A percentile compares a stretch with the other conserved stretches of the same genome.
Evolutionary conservation across 176 grass and related monocot genomes (phyloP).

Genomic region (Aegilops bicornis): DNA sequence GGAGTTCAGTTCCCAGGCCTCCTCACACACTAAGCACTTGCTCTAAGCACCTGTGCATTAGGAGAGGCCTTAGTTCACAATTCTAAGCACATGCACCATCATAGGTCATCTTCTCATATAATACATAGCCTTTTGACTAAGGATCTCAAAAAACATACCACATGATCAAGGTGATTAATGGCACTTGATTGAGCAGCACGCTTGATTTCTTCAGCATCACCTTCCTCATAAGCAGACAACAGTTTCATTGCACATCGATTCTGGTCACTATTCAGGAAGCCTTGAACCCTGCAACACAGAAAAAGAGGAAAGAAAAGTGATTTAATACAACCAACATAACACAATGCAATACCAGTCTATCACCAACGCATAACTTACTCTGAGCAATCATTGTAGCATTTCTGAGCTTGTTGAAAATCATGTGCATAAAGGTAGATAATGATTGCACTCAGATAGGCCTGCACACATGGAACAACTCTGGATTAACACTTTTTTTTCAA

Average conservation of each 20-base stretch:
- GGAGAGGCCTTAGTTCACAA: background rate
- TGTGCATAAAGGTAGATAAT: conserved; percentile 90
- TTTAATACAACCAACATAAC: background rate
- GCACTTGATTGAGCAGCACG: conserved; percentile 56
- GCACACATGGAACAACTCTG: conserved; percentile 30
- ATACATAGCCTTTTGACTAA: background rate
- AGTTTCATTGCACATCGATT: conserved; percentile 77
- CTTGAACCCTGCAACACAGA: conserved; percentile 67
- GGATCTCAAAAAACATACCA: conserved; percentile 48
- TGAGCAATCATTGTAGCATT: conserved; percentile 99
- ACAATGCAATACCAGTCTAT: background rate
- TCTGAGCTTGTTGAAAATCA: conserved; percentile 98
- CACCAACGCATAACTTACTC: conserved; percentile 54
- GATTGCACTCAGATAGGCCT: conserved; percentile 96
- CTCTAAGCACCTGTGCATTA: too few relatives aligned
- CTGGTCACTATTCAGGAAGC: conserved; percentile 83
- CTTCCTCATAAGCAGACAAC: conserved; percentile 87
- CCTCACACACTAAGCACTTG: too few relatives aligned
- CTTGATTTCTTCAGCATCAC: conserved; percentile 86
- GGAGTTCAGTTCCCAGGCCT: too few relatives aligned
- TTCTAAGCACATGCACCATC: background rate
- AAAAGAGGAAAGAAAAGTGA: background rate
- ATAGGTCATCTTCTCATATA: background rate
- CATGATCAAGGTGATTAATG: conserved; percentile 91
- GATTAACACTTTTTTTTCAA: background rate